These are phyloP conservation scores for Zygosaccharomyces kombuchaensis DNA, from an alignment of 805 yeast genomes.

Conservation along the genomic window DNA sequence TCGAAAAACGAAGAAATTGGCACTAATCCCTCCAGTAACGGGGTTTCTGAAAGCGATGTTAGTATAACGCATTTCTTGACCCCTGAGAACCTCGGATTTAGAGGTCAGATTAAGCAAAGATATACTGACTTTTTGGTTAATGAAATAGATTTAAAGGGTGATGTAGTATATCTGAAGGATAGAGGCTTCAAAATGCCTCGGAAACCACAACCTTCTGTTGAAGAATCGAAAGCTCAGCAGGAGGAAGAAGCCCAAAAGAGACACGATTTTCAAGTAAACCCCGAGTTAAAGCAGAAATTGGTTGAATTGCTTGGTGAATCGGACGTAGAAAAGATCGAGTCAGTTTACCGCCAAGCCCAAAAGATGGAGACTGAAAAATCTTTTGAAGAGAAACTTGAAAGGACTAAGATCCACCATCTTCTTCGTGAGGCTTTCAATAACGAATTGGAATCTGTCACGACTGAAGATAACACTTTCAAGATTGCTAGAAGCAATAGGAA, in stretches of 20 bases:
- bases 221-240: slow-evolving; percentile 37
- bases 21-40: slow-evolving; percentile 22
- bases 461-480: slow-evolving; percentile 59
- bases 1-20: slow-evolving; percentile 12
- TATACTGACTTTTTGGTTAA: slow-evolving; percentile 92
- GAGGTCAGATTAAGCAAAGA: slow-evolving; percentile 78
- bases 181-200: slow-evolving; percentile 60
- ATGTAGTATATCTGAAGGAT: slow-evolving; percentile 71
- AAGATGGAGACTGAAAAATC: slow-evolving; percentile 53
- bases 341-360: slow-evolving; percentile 50
- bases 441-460: slow-evolving; percentile 74
- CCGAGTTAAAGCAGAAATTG: slow-evolving; percentile 46
- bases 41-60: slow-evolving; percentile 71
- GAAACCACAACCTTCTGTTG: slow-evolving; percentile 42
- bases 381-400: slow-evolving; percentile 62
- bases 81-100: slow-evolving; percentile 54
- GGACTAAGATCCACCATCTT: slow-evolving; percentile 76
- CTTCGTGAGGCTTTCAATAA: slow-evolving; percentile 69
- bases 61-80: slow-evolving; percentile 77
- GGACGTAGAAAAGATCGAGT: slow-evolving; percentile 53
- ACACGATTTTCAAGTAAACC: slow-evolving; percentile 40
- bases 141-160: slow-evolving; percentile 67
- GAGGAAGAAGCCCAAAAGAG: slow-evolving; percentile 31
- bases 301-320: slow-evolving; percentile 54
- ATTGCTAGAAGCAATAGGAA: slow-evolving; percentile 51